Conservation (phyloP, 2,329 filamentous ascomycete species). For the Exophiala bonariae region DNA sequence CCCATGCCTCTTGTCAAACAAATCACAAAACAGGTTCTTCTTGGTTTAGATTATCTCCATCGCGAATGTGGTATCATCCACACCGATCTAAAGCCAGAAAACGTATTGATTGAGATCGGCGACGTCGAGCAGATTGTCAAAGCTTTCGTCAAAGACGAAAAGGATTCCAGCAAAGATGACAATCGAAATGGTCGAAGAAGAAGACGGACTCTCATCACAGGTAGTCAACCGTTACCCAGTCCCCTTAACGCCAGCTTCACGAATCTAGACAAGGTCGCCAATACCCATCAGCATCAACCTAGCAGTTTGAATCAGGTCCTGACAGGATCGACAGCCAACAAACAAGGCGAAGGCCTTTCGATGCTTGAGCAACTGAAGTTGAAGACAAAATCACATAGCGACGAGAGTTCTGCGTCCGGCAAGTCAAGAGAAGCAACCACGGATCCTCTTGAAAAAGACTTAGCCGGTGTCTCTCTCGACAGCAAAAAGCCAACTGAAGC, state of each 20-base stretch:
- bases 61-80: conserved; percentile 98
- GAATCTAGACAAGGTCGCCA: conserved; percentile 67
- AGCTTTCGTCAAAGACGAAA: conserved; percentile 85
- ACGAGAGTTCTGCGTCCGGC: conserved; percentile 47
- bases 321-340: conserved; percentile 58
- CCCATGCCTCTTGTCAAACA: conserved; percentile 96
- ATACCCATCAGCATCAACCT: conserved; percentile 60
- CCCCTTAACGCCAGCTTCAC: conserved; percentile 91
- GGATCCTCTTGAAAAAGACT: conserved; percentile 86
- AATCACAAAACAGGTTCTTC: conserved; percentile 95
- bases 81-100: conserved; percentile 86
- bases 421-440: conserved; percentile 63
- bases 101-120: conserved; percentile 97
- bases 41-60: conserved; percentile 94
- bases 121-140: conserved; percentile 99
- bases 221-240: conserved; percentile 92
- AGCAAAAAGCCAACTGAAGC: conserved; percentile 59
- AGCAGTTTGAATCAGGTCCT: conserved; percentile 82
- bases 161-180: conserved; percentile 77
- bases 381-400: conserved; percentile 35
- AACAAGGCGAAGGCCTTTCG: conserved; percentile 43
- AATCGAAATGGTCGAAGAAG: conserved; percentile 88
- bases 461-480: conserved; percentile 91
- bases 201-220: conserved; percentile 90
- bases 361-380: conserved; percentile 61